Base-by-base conservation (phyloP, 1,284 basidiomycete species). In the Leucoagaricus sp. region DNA sequence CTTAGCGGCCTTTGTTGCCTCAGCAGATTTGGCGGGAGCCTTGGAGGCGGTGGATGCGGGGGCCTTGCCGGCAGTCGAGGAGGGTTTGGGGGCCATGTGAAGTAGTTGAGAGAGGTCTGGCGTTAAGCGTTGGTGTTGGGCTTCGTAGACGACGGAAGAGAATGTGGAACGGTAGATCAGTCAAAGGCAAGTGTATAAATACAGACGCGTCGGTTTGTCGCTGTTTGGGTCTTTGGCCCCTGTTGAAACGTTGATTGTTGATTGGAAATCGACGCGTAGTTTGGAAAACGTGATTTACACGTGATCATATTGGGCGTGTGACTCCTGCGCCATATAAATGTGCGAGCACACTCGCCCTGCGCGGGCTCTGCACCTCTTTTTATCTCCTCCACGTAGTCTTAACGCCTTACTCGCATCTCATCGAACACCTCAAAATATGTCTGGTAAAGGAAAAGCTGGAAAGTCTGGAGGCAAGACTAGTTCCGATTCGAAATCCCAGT, bases 11-110 rank as follows among this genome's bases (percentile, higher is more conserved):
- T 89, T 88, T 23, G 84, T 78, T 38, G 81, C 84, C 60, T 83
- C 82, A 48, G 83, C 72, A n/a, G 74, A 67, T 60, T 89, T 89
- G 49, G 87, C 87, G 53, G 89, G 89, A 26, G 87, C 86, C 75
- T 89, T 89, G 67, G 85, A 86, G 63, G 87, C 87, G 64, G 87
- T 86, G 58, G 86, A 86, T 58, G 86, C 84, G 65, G 87, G 86
- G 54, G 85, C 88, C 74, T 87, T 85, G 68, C 86, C 87, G 63
- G 89, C 90, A 64, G 90, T 90, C 49, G 89, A 90, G 65, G 84
- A 81, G 75, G 85, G 83, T 86, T 77, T 77, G 61, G 75, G 78
- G 57, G 79, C 72, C 76, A 79, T 79, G 71, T 53, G 40, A 45
- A 60, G 55, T 49, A 49, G 49, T 52, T 17, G 45, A 7, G 26